phyloP scores from a whole-genome alignment of 2,329 filamentous ascomycete genomes.

The Zarea fungicola region DNA sequence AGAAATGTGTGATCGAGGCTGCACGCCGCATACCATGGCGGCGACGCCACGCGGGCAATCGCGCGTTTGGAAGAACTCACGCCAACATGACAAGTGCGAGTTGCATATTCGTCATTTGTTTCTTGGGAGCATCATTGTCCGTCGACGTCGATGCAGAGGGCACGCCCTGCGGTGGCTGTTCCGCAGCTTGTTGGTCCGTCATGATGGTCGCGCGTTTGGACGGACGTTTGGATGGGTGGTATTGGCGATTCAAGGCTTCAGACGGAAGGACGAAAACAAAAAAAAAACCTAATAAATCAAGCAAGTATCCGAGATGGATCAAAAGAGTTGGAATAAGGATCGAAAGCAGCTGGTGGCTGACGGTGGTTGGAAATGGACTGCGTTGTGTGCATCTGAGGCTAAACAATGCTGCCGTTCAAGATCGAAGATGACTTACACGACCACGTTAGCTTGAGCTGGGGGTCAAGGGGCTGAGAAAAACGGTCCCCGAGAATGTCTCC shows the following conservation, averaged over 20 bases:
- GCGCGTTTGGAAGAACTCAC: not conserved
- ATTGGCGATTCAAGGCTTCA: not conserved
- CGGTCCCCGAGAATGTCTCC: not conserved
- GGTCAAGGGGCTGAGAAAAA: not conserved
- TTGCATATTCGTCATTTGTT: not conserved
- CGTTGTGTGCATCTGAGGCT: not conserved
- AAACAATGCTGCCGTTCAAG: not conserved
- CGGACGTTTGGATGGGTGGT: no score
- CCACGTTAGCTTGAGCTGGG: not conserved
- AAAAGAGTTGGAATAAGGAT: not conserved
- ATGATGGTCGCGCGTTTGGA: no score
- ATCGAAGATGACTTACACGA: not conserved
- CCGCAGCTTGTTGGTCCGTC: not conserved
- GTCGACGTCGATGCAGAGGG: not conserved
- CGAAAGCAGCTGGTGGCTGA: not conserved
- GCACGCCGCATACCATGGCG: not conserved
- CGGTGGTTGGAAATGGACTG: not conserved
- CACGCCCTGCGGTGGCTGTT: not conserved
- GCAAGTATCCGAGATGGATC: not conserved
- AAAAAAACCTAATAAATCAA: not conserved
- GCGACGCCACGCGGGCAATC: not conserved
- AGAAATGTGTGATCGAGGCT: not conserved
- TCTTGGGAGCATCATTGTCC: not conserved
- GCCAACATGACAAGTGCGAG: not conserved
- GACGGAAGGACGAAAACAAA: not conserved